A percentile compares a stretch with the other conserved stretches of the same genome.
Conservation (phyloP, 2,329 filamentous ascomycete genomes). For the Calonectria pseudoreteaudii region DNA sequence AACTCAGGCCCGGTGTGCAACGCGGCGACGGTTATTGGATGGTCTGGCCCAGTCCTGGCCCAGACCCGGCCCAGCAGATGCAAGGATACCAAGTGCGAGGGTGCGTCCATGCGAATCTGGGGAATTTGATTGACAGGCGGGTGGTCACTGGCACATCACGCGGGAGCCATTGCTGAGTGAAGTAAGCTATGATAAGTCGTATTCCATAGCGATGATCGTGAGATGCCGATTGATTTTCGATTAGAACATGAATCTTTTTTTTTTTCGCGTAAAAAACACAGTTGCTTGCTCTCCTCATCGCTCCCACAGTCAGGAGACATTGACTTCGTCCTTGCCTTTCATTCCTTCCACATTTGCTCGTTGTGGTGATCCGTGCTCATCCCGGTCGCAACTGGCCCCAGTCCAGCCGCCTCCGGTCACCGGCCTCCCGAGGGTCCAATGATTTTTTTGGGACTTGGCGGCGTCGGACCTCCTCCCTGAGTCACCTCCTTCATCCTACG, state of each 20-base stretch:
- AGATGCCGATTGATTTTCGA: neutral
- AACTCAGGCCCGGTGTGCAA: slow-evolving; percentile 15
- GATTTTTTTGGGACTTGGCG: slow-evolving; percentile 40
- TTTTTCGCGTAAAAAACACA: neutral
- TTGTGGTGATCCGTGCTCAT: slow-evolving; percentile 38
- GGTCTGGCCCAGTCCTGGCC: neutral
- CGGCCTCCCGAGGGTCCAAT: slow-evolving; percentile 39
- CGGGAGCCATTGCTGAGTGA: neutral
- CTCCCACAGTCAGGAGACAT: neutral
- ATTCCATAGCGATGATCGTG: neutral
- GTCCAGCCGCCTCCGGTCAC: slow-evolving; percentile 40
- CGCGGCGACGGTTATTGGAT: slow-evolving; percentile 29
- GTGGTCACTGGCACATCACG: neutral
- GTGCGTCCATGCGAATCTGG: slow-evolving; percentile 15
- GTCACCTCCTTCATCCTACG: slow-evolving; percentile 34
- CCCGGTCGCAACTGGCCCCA: slow-evolving; percentile 18
- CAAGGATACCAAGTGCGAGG: slow-evolving; percentile 27
- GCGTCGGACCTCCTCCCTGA: slow-evolving; percentile 38
- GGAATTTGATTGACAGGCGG: neutral
- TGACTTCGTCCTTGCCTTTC: slow-evolving; percentile 12
- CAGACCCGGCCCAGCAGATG: slow-evolving; percentile 29
- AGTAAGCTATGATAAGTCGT: neutral
- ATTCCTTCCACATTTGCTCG: slow-evolving; percentile 25
- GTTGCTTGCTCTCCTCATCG: neutral
- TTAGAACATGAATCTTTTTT: neutral